These are phyloP conservation scores for Aulographum hederae DNA, from an alignment of 2,329 filamentous ascomycete genomes.

Conservation along the genomic window DNA sequence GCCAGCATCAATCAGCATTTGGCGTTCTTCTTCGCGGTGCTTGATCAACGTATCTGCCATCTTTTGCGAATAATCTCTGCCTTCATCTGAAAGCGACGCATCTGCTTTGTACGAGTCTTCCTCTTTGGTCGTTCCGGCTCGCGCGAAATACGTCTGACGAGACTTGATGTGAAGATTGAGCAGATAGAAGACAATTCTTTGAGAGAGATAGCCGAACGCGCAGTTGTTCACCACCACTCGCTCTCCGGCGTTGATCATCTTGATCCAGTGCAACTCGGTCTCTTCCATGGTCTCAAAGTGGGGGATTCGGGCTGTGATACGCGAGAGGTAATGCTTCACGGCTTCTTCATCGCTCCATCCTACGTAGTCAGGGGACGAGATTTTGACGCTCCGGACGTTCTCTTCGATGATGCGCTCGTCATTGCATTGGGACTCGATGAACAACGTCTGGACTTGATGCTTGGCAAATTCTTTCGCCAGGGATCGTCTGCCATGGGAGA, in stretches of 20 bases:
- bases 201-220: constrained; percentile 88
- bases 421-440: constrained; percentile 90
- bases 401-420: constrained; percentile 88
- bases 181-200: constrained; percentile 95
- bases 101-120: constrained; percentile 88
- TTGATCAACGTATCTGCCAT: constrained; percentile 72
- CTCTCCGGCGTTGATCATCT: constrained; percentile 96
- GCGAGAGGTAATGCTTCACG: constrained; percentile 73
- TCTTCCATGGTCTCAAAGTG: constrained; percentile 96
- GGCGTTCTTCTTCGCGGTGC: constrained; percentile 68
- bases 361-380: constrained; percentile 90
- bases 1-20: constrained; percentile 47
- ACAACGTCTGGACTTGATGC: constrained; percentile 86
- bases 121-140: constrained; percentile 69
- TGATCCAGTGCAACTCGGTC: constrained; percentile 86
- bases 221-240: constrained; percentile 93
- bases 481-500: constrained; percentile 61
- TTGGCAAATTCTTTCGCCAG: constrained; percentile 95
- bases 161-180: constrained; percentile 96
- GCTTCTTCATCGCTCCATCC: constrained; percentile 87
- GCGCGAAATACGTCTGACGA: constrained; percentile 79
- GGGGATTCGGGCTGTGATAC: constrained; percentile 84
- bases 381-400: constrained; percentile 94
- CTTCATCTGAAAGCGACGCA: constrained; percentile 63
- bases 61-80: constrained; percentile 52